Evolutionary conservation across 768 basidiomycete genomes (phyloP).

Genomic region (Boletus sp.): DNA sequence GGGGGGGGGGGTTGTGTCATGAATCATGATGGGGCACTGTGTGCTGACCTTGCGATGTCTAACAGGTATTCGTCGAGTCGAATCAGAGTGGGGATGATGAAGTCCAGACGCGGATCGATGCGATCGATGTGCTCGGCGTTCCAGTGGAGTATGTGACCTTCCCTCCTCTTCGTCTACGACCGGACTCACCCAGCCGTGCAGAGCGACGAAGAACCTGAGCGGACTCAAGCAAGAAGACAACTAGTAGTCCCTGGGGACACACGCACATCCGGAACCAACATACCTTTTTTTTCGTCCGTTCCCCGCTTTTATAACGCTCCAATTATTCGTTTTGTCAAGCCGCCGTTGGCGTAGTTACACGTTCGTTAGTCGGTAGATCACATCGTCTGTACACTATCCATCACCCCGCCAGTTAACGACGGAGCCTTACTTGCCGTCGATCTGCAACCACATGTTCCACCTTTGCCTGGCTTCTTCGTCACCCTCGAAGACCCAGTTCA

Average conservation of each 20-base stretch:
- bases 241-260: conserved; percentile 6
- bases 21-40: neutral
- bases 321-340: neutral
- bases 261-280: neutral
- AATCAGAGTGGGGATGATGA: conserved; percentile 63
- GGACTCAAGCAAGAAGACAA: conserved; percentile 36
- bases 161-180: neutral
- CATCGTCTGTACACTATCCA: neutral
- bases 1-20: conserved; percentile 15
- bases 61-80: conserved; percentile 63
- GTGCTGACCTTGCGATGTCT: neutral
- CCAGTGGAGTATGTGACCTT: conserved; percentile 48
- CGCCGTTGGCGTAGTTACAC: neutral
- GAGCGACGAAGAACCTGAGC: conserved; percentile 38
- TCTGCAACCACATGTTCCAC: conserved; percentile 88
- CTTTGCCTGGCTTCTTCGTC: conserved; percentile 60
- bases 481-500: conserved; percentile 82
- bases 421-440: conserved; percentile 57
- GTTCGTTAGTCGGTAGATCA: conserved; percentile 4
- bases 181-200: conserved; percentile 12
- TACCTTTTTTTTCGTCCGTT: neutral
- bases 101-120: conserved; percentile 55
- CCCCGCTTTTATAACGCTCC: neutral
- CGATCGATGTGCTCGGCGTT: conserved; percentile 60
- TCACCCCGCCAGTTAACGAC: neutral